Percentiles rank a stretch among this genome's conserved stretches.
These are phyloP conservation scores for Flaveria floridana DNA, from an alignment of 140 eudicot species.

Conservation along the genomic window DNA sequence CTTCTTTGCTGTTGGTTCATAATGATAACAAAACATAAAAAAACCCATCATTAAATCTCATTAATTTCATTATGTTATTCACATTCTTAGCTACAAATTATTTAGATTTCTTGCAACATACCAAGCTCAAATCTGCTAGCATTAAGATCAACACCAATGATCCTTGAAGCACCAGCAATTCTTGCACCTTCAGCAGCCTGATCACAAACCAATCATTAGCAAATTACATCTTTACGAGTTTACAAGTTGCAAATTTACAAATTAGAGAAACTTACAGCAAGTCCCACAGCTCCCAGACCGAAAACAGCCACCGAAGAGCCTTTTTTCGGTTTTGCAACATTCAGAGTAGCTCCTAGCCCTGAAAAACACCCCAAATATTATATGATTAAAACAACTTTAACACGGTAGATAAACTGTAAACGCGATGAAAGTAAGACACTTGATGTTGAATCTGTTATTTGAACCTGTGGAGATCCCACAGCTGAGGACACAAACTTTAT, in stretches of 20 bases:
- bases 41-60: background rate
- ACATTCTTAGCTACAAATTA: background rate
- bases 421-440: too few species aligned
- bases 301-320: constrained; percentile 66
- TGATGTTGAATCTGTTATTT: background rate
- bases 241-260: background rate
- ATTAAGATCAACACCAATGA: constrained; percentile 72
- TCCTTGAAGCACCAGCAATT: constrained; percentile 79
- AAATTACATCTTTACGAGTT: background rate
- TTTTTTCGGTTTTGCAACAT: constrained; percentile 3
- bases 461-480: constrained; percentile 86
- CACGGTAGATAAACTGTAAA: background rate
- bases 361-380: background rate
- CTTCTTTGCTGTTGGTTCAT: constrained; percentile 52
- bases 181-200: constrained; percentile 88
- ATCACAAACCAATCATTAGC: background rate
- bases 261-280: constrained; percentile 30
- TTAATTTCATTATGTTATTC: background rate
- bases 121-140: constrained; percentile 61
- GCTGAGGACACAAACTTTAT: constrained; percentile 81
- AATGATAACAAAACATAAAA: too few species aligned
- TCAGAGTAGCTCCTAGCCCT: constrained; percentile 34
- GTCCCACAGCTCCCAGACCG: constrained; percentile 74
- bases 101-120: constrained; percentile 14
- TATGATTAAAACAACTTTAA: background rate